Conservation (phyloP, 2,329 filamentous ascomycete genomes). For the Penicillium frequentans region DNA sequence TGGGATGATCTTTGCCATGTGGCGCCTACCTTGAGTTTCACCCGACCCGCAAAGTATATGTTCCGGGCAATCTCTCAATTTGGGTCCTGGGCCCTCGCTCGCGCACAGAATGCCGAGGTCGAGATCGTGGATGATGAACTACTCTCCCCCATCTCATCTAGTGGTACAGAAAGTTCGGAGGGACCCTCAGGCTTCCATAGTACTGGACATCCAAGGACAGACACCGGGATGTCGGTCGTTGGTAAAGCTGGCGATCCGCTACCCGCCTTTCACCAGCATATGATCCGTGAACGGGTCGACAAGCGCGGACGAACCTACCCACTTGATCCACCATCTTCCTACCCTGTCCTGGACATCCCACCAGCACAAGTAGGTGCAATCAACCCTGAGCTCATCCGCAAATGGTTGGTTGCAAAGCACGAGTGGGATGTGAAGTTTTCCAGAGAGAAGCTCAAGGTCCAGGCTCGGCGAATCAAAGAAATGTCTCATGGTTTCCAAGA, state of each 20-base stretch:
- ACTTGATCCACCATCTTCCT: slow-evolving; percentile 63
- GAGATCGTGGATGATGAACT: slow-evolving; percentile 78
- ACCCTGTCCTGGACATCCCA: slow-evolving; percentile 66
- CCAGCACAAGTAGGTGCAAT: slow-evolving; percentile 71
- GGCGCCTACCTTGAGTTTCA: slow-evolving; percentile 89
- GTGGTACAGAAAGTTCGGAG: slow-evolving; percentile 14
- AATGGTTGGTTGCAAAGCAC: slow-evolving; percentile 76
- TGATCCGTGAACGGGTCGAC: slow-evolving; percentile 88
- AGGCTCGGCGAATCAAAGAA: slow-evolving; percentile 72
- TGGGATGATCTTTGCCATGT: slow-evolving; percentile 97
- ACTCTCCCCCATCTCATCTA: slow-evolving; percentile 72
- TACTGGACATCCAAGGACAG: not conserved
- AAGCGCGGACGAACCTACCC: slow-evolving; percentile 72
- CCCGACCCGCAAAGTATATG: slow-evolving; percentile 94
- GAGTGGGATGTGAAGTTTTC: slow-evolving; percentile 74
- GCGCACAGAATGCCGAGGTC: slow-evolving; percentile 76
- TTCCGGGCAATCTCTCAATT: slow-evolving; percentile 91
- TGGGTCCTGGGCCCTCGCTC: slow-evolving; percentile 83
- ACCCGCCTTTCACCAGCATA: slow-evolving; percentile 76
- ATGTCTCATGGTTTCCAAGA: slow-evolving; percentile 69
- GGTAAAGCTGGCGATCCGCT: slow-evolving; percentile 85
- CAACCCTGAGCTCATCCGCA: slow-evolving; percentile 74
- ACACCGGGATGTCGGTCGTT: slow-evolving; percentile 49
- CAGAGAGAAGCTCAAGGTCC: slow-evolving; percentile 67
- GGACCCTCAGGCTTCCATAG: not conserved